These are phyloP conservation scores for Ammopiptanthus mongolicus DNA, from an alignment of 306 rosid genomes.

Conservation along the genomic window DNA sequence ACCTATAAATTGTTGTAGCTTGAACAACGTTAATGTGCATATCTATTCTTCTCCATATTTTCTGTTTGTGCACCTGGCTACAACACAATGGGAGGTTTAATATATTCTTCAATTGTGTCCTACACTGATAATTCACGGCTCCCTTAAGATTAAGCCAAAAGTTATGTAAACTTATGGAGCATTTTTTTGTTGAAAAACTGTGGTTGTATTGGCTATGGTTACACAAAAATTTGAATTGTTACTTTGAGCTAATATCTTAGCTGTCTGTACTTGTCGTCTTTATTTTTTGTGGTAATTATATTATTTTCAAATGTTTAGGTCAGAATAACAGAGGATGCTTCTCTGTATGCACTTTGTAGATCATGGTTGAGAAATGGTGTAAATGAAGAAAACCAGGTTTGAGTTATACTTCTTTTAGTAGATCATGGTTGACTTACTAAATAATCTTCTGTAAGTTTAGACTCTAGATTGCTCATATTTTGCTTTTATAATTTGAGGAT, in stretches of 20 bases:
- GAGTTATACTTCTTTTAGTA: not conserved
- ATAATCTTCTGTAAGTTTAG: not conserved
- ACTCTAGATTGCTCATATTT: slow-evolving; percentile 15
- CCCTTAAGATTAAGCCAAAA: not conserved
- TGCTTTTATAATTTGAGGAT: not conserved
- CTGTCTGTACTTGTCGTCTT: not conserved
- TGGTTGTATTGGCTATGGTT: not conserved
- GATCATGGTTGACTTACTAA: not conserved
- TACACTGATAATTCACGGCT: not conserved
- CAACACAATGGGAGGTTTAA: not conserved
- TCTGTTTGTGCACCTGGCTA: not conserved
- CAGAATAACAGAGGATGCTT: slow-evolving; percentile 63
- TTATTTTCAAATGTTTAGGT: slow-evolving; percentile 40
- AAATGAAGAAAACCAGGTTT: slow-evolving; percentile 66
- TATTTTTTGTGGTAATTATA: not conserved
- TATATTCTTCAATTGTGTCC: not conserved
- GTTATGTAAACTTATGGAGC: not conserved
- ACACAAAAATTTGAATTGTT: not conserved
- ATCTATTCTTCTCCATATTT: not conserved
- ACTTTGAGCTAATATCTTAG: not conserved
- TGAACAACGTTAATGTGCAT: too few relatives aligned
- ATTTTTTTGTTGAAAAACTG: not conserved
- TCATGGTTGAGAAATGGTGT: slow-evolving; percentile 84
- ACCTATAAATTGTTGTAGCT: too few relatives aligned
- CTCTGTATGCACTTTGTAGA: slow-evolving; percentile 78